Evolutionary conservation across 164 flowering plant species (phyloP).

Genomic region (Tetracentron sinense): DNA sequence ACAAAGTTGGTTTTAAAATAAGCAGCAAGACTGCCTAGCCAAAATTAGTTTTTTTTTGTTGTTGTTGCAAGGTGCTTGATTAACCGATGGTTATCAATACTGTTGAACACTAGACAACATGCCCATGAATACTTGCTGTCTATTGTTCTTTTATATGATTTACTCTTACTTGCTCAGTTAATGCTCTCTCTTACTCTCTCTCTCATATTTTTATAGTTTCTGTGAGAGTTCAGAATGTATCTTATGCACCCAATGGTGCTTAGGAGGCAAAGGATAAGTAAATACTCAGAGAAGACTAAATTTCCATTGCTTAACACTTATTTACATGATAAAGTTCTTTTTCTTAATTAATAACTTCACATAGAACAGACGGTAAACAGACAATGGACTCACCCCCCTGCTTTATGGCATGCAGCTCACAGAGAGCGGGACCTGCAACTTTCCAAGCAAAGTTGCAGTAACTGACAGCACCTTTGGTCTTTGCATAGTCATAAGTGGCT

Average conservation of each 20-base stretch:
- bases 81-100: neutral
- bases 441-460: slow-evolving; percentile 64
- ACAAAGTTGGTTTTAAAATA: slow-evolving; percentile 49
- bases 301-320: no score
- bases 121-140: neutral
- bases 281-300: no score
- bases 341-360: slow-evolving; percentile 25
- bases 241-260: no score
- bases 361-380: slow-evolving; percentile 37
- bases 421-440: slow-evolving; percentile 75
- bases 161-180: neutral
- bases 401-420: slow-evolving; percentile 22
- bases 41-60: no score
- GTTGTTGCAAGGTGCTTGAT: slow-evolving; percentile 32
- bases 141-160: neutral
- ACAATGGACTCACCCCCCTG: slow-evolving; percentile 22
- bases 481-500: slow-evolving; percentile 49
- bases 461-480: neutral
- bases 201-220: no score
- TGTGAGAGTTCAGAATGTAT: no score
- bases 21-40: slow-evolving; percentile 21
- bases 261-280: no score
- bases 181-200: no score
- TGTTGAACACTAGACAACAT: no score
- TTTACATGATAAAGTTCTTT: no score